Evolutionary conservation across 1,139 yeast genomes (phyloP).

Genomic region (Blastobotrys apis): DNA sequence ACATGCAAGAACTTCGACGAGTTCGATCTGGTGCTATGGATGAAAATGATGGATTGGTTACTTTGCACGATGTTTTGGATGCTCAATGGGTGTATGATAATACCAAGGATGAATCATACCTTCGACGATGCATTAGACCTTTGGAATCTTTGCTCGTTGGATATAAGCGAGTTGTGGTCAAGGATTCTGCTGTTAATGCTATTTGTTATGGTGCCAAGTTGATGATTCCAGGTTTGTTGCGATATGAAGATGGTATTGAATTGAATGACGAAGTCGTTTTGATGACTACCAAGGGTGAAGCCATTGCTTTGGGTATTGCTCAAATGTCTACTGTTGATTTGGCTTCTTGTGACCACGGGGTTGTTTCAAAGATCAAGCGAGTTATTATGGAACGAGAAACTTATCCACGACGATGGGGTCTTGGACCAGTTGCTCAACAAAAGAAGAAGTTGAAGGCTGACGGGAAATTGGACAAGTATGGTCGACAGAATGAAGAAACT

Average conservation of each 20-base stretch:
- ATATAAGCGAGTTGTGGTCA: slow-evolving; percentile 94
- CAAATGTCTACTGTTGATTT: slow-evolving; percentile 98
- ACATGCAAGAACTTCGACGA: slow-evolving; percentile 99
- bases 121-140: slow-evolving; percentile 92
- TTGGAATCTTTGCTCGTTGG: slow-evolving; percentile 90
- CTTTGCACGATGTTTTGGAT: slow-evolving; percentile 94
- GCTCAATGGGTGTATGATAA: slow-evolving; percentile 98
- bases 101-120: slow-evolving; percentile 92
- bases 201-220: slow-evolving; percentile 98
- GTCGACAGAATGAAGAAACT: slow-evolving; percentile 88
- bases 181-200: slow-evolving; percentile 97
- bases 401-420: slow-evolving; percentile 99
- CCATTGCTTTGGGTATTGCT: slow-evolving; percentile 96
- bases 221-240: slow-evolving; percentile 96
- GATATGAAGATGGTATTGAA: slow-evolving; percentile 98
- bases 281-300: slow-evolving; percentile 99
- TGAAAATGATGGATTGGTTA: slow-evolving; percentile 88
- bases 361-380: slow-evolving; percentile 97
- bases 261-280: slow-evolving; percentile 95
- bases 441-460: slow-evolving; percentile 97
- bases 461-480: slow-evolving; percentile 94
- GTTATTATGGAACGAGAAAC: slow-evolving; percentile 99
- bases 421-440: slow-evolving; percentile 98
- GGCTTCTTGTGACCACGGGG: slow-evolving; percentile 96
- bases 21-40: slow-evolving; percentile 95